Conservation (phyloP, 73 alveolate genomes). For the Breviolum minutum region DNA sequence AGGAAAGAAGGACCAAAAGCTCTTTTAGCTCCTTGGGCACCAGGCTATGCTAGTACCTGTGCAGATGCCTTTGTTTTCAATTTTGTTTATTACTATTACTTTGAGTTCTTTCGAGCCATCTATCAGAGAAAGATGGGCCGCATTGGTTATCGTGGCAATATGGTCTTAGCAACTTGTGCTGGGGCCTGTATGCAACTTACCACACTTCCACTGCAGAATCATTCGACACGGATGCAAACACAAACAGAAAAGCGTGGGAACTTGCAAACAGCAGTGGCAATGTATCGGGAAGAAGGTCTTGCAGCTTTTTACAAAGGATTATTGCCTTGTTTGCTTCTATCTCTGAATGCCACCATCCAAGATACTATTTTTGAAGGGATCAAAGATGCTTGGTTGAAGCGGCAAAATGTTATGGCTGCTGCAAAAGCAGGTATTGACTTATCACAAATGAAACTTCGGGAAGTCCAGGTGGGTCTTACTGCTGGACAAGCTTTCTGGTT, state of each 20-base stretch:
- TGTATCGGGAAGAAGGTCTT: conserved; percentile 80
- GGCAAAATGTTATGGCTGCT: conserved; percentile 5
- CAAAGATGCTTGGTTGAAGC: conserved; percentile 65
- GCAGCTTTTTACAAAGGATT: conserved; percentile 63
- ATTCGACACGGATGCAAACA: conserved; percentile 85
- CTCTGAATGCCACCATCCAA: conserved; percentile 63
- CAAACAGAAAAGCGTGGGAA: conserved; percentile 61
- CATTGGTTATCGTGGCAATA: conserved; percentile 62
- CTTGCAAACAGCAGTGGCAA: conserved; percentile 54
- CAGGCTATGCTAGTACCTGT: conserved; percentile 76
- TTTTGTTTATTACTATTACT: conserved; percentile 64
- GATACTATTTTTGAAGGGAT: conserved; percentile 67
- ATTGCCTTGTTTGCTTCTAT: conserved; percentile 49
- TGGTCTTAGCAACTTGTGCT: conserved; percentile 66
- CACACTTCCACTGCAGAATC: conserved; percentile 73
- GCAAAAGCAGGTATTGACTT: conserved; percentile 23
- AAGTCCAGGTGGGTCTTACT: conserved; percentile 53
- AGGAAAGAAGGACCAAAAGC: conserved; percentile 42
- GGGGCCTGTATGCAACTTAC: conserved; percentile 81
- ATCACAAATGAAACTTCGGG: conserved; percentile 4
- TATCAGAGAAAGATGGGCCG: conserved; percentile 40
- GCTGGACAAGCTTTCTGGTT: conserved; percentile 86
- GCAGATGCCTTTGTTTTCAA: conserved; percentile 51
- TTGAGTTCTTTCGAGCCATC: conserved; percentile 49
- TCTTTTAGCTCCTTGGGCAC: conserved; percentile 73